Base-by-base conservation (phyloP, 306 rosid species). In the Vigna mungo region DNA sequence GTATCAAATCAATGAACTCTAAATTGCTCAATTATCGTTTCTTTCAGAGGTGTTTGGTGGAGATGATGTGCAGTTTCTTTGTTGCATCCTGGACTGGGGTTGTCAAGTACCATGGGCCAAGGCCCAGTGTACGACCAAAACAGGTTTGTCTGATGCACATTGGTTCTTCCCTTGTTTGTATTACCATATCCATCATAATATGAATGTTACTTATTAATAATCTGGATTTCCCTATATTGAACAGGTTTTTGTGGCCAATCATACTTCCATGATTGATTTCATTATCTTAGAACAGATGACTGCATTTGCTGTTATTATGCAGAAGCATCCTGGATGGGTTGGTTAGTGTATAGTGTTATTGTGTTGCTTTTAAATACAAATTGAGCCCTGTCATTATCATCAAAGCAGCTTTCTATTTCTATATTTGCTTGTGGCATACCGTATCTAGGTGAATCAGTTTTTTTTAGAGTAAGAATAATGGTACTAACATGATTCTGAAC, bases 21-120 rank as follows among this genome's bases (percentile, higher is more conserved):
- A 12, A 74, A 51, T 53, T 30, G 21, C 61, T 76, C 63, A 9
- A 67, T 67, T 18, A 5, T 37, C 8, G 3, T 85, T 80, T 80
- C 74, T 36, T 84, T 51, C 81, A 92, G 97, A 88, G 97, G 86
- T 74, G 52, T 46, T 85, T 92, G 89, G 97, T 90, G 87, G 97
- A 90, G 90, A 83, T 92, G 80, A 90, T 92, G 37, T 92, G 97
- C 83, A 78, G 93, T 84, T 87, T 92, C 88, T 92, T 92, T 86
- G 97, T 90, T 81, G 91, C 97, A 55, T 92, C 97, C 46, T 92
- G 97, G 97, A 92, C 97, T 76, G 96, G 97, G 74, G 96, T 92
- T 82, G 96, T 92, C 77, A 92, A 83, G 81, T 92, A 92, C 86
- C 97, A 92, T 70, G 97, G 97, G 4, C 97, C 97, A 69, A 84